A percentile compares a stretch with the other conserved stretches of the same genome.
phyloP scores from a whole-genome alignment of 2,329 filamentous ascomycete species.

The Amphichorda felina region DNA sequence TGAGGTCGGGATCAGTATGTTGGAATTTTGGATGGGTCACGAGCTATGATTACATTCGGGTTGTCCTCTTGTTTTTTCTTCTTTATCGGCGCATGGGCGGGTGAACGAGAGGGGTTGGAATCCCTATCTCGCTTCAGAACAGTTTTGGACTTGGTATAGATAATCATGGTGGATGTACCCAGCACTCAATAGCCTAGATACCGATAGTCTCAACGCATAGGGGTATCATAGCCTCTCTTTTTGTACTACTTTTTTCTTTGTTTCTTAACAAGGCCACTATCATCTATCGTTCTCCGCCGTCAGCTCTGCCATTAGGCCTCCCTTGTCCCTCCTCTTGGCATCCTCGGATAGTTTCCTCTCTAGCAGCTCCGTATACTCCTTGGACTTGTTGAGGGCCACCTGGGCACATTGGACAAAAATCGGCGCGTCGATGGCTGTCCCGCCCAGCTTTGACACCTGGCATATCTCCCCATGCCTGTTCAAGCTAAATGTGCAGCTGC shows the following conservation, averaged over 20 bases:
- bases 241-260: not conserved
- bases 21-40: not conserved
- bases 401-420: constrained; percentile 65
- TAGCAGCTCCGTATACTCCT: constrained; percentile 65
- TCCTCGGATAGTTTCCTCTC: constrained; percentile 67
- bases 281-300: constrained; percentile 73
- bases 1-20: not conserved
- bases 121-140: no score
- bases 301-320: constrained; percentile 65
- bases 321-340: constrained; percentile 63
- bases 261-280: not conserved
- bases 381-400: constrained; percentile 65
- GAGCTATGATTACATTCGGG: no score
- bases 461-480: constrained; percentile 87
- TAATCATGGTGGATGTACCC: no score
- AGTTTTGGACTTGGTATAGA: no score
- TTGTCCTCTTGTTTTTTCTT: constrained; percentile 4
- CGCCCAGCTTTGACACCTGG: constrained; percentile 83
- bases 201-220: no score
- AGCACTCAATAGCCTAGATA: no score
- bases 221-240: no score
- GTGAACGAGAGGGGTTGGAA: no score
- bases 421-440: constrained; percentile 69
- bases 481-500: constrained; percentile 69
- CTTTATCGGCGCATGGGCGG: no score